Base-by-base conservation (phyloP, 2,329 filamentous ascomycete genomes). In the Xylariaceae sp. region DNA sequence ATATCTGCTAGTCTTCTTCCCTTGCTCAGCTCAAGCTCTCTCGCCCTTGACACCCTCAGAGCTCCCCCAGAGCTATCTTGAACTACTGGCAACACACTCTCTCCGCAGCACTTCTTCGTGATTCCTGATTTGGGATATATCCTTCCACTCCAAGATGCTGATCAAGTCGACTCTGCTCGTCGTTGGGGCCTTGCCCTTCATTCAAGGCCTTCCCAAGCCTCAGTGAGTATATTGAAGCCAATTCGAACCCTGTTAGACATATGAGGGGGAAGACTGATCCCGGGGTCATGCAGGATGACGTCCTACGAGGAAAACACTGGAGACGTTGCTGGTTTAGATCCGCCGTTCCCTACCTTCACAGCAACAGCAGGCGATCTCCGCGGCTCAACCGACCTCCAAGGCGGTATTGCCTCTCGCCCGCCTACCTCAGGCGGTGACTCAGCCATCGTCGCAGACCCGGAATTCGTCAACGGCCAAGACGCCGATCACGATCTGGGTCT, bases 381-480 rank as follows among this genome's bases (percentile, higher is more conserved):
- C 27, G 27, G 27, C 5, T 32, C 27, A 16, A 32, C 27, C 16
- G 27, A 32, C 7, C 7, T 32, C 12, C 27, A 32, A 32, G 27
- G 27, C 16, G 27, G 27, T 16, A 32, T 32, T 8, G 27, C 27
- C 16, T 12, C 12, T 5, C 60, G 63, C 5, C 64, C 64, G 3
- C 66, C 70, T 5, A 56, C 68, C 27, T 62, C 65, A 2, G 63
- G 64, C 8, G 64, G 63, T 2, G 64, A 67, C 23, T 69, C 63
- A 2, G 71, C 71, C 22, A 49, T 65, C 1, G 68, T 74, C 0
- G 35, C 56, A 2, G 47, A 70, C 27, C 63, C 67, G 0, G 50
- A 72, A 29, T 66, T 74, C 8, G 73, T 75, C 8, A 61, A 67
- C 1, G 76, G 74, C 0, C 79, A 83, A 55, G 70, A 70, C 1